Evolutionary conservation across 169 alveolate genomes (phyloP), one percentile per base, ranked within the genome.

Genomic region (Cryptosporidium sp.): DNA sequence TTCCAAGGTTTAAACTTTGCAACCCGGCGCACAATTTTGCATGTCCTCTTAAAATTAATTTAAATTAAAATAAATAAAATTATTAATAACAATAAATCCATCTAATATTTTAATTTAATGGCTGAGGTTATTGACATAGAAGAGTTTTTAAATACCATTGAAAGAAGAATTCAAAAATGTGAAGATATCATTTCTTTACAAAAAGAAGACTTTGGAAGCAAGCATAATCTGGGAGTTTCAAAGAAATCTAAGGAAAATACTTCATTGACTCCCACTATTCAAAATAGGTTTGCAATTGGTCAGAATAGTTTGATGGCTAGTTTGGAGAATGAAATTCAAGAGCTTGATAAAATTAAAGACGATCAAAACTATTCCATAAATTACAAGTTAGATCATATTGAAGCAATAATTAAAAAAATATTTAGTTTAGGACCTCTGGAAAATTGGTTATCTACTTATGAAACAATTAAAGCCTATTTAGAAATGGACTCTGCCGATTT

Each of bases 401-500:
- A 80, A 62, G 21, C 26, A 12, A 58, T 80, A 29, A 39, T 80
- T 48, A 80, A 65, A 62, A 80, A 80, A 37, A 45, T 80, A 80
- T 80, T 39, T 45, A 80, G 80, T 80, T 80, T 80, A 31, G 80
- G 89, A 10, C 89, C 89, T 41, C 21, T 80, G 35, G 89, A 80
- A 45, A 43, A 80, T 26, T 80, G 89, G 89, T 18, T 41, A 39
- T 65, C 73, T 16, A 62, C 21, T 65, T 80, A 80, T 29, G 89
- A 80, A 26, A 80, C 80, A 12, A 80, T 80, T 8, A 80, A 45
- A 23, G 89, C 89, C 2, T 80, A 80, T 80, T 41, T 80, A 26
- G 89, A 80, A 62, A 80, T 65, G 75, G 89, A 80, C 31, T 80
- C 89, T 16, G 89, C 75, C 33, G 89, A 80, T 65, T 80, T 80